Conservation (phyloP, 2,329 filamentous ascomycete species). For the Penicillium frequentans region DNA sequence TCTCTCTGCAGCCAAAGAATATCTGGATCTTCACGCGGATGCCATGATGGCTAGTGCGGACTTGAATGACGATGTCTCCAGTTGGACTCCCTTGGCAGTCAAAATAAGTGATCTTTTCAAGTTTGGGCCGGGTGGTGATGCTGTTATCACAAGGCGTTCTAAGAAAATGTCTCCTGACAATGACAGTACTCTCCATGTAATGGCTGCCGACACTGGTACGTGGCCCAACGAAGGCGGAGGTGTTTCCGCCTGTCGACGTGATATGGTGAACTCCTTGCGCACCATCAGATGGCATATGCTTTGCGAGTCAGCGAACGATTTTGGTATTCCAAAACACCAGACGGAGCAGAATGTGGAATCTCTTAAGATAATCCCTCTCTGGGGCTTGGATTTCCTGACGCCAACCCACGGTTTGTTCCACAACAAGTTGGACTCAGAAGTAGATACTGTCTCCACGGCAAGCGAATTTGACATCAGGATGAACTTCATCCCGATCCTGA, state of each 20-base stretch:
- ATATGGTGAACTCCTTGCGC: constrained; percentile 55
- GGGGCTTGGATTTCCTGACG: constrained; percentile 55
- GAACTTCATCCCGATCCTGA: constrained; percentile 56
- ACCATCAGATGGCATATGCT: constrained; percentile 58
- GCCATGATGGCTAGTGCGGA: constrained; percentile 54
- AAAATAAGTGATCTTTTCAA: constrained; percentile 54
- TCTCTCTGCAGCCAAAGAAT: constrained; percentile 44
- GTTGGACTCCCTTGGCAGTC: constrained; percentile 54
- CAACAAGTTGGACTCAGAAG: constrained; percentile 54
- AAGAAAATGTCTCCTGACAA: constrained; percentile 52
- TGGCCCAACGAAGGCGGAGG: constrained; percentile 56
- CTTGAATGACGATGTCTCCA: constrained; percentile 52
- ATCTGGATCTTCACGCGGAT: constrained; percentile 49
- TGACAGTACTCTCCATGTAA: constrained; percentile 50
- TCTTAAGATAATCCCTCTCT: constrained; percentile 55
- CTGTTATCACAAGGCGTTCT: constrained; percentile 52
- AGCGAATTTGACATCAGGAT: constrained; percentile 50
- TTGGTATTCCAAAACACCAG: constrained; percentile 56
- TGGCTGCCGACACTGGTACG: constrained; percentile 54
- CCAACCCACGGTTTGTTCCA: constrained; percentile 56
- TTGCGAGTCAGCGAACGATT: constrained; percentile 57
- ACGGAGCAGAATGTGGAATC: constrained; percentile 57
- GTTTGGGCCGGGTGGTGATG: constrained; percentile 55
- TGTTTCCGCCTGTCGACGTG: constrained; percentile 56
- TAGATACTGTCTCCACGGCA: constrained; percentile 49